Evolutionary conservation across 345 rosid species (phyloP).

Genomic region (Cardamine occulta): DNA sequence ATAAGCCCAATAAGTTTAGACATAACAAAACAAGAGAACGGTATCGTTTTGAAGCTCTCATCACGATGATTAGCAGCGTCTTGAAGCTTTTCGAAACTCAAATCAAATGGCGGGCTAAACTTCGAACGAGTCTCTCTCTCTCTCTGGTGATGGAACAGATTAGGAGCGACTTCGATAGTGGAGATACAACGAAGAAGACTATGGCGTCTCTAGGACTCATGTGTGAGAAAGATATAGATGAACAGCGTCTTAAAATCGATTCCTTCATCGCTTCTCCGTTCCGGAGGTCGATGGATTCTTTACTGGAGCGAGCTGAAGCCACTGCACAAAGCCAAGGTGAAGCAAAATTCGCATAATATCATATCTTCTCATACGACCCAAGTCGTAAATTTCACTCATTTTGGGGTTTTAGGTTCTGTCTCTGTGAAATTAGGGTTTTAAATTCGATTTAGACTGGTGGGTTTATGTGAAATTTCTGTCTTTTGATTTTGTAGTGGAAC

Average conservation of each 20-base stretch:
- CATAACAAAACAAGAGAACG: background rate
- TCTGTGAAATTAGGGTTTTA: constrained; percentile 39
- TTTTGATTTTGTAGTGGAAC: constrained; percentile 49
- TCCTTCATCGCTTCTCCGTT: constrained; percentile 55
- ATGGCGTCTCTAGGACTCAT: constrained; percentile 64
- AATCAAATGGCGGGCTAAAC: constrained; percentile 39
- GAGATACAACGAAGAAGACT: constrained; percentile 43
- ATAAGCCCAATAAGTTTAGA: background rate
- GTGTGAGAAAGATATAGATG: constrained; percentile 49
- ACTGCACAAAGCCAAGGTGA: constrained; percentile 63
- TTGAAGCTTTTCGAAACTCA: constrained; percentile 33
- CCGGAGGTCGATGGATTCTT: constrained; percentile 49
- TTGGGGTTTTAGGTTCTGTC: constrained; percentile 1
- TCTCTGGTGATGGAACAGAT: constrained; percentile 31
- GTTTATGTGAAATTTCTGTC: background rate
- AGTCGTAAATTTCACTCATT: background rate
- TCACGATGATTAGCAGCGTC: background rate
- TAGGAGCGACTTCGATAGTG: constrained; percentile 28
- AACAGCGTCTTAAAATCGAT: constrained; percentile 54
- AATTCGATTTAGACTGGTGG: constrained; percentile 11
- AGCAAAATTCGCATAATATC: background rate
- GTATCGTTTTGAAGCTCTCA: background rate
- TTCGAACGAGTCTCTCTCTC: constrained; percentile 13
- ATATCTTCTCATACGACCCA: background rate
- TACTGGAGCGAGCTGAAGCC: constrained; percentile 54